Percentiles rank a stretch among this genome's conserved stretches.
Conservation (phyloP, 306 rosid species). For the Prunus persica region DNA sequence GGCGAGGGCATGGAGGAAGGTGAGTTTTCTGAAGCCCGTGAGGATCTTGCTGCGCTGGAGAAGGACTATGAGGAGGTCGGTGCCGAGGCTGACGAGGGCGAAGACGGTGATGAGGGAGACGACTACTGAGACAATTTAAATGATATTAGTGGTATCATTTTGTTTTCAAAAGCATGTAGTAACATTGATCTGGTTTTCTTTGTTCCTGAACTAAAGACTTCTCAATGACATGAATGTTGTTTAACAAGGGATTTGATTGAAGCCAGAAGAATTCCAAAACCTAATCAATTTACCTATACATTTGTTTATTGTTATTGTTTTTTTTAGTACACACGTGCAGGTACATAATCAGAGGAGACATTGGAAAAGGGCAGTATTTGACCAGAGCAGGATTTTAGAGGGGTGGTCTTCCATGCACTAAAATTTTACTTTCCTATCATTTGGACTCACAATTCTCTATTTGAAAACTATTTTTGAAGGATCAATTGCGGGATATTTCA, state of each 20-base stretch:
- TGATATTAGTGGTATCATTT: too few relatives aligned
- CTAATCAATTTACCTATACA: too few relatives aligned
- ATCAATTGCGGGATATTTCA: too few relatives aligned
- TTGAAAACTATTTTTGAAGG: neutral
- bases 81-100: slow-evolving; percentile 65
- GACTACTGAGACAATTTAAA: slow-evolving; percentile 38
- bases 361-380: slow-evolving; percentile 8
- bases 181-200: too few relatives aligned
- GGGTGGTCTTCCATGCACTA: slow-evolving; percentile 24
- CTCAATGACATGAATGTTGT: too few relatives aligned
- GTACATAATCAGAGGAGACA: slow-evolving; percentile 22
- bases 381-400: neutral
- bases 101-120: slow-evolving; percentile 62
- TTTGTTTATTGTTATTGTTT: neutral
- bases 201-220: too few relatives aligned
- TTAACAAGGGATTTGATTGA: too few relatives aligned
- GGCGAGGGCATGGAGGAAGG: slow-evolving; percentile 94
- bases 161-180: too few relatives aligned
- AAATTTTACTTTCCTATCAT: slow-evolving; percentile 3
- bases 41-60: slow-evolving; percentile 79
- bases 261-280: too few relatives aligned
- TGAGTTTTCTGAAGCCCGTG: slow-evolving; percentile 83
- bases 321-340: slow-evolving; percentile 10
- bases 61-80: slow-evolving; percentile 84
- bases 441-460: neutral